Conservation (phyloP, 768 basidiomycete species). For the Calvatia gigantea region DNA sequence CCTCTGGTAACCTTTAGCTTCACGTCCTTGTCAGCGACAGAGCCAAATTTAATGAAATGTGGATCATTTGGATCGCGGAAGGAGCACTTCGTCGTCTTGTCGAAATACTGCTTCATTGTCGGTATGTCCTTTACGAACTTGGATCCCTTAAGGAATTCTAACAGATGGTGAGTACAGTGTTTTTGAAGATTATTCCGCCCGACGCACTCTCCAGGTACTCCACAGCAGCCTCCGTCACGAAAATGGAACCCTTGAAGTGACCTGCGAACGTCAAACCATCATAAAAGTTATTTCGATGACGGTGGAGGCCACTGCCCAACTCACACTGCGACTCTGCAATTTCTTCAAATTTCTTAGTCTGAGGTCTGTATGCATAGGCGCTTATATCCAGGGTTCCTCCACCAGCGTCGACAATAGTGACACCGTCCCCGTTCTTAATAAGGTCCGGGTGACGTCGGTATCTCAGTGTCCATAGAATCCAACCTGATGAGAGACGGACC, state of each 20-base stretch:
- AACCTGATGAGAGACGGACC: no score
- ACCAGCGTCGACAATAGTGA: slow-evolving; percentile 56
- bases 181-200: neutral
- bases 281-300: neutral
- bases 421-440: slow-evolving; percentile 36
- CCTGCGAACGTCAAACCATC: slow-evolving; percentile 25
- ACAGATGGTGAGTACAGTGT: neutral
- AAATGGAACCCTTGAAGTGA: slow-evolving; percentile 43
- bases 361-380: slow-evolving; percentile 33
- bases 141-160: slow-evolving; percentile 35
- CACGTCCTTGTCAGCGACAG: slow-evolving; percentile 31
- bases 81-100: slow-evolving; percentile 38
- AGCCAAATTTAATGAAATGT: slow-evolving; percentile 41
- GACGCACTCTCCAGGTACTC: slow-evolving; percentile 29
- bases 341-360: slow-evolving; percentile 35
- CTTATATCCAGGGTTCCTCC: slow-evolving; percentile 59
- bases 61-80: slow-evolving; percentile 33
- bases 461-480: no score
- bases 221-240: slow-evolving; percentile 37
- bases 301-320: slow-evolving; percentile 1
- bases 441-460: no score
- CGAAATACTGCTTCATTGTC: slow-evolving; percentile 37
- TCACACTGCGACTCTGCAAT: slow-evolving; percentile 37
- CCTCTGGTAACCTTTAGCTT: slow-evolving; percentile 35
- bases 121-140: slow-evolving; percentile 33